These are phyloP conservation scores for Dichotomopilus funicola DNA, from an alignment of 2,329 filamentous ascomycete species.

Conservation along the genomic window DNA sequence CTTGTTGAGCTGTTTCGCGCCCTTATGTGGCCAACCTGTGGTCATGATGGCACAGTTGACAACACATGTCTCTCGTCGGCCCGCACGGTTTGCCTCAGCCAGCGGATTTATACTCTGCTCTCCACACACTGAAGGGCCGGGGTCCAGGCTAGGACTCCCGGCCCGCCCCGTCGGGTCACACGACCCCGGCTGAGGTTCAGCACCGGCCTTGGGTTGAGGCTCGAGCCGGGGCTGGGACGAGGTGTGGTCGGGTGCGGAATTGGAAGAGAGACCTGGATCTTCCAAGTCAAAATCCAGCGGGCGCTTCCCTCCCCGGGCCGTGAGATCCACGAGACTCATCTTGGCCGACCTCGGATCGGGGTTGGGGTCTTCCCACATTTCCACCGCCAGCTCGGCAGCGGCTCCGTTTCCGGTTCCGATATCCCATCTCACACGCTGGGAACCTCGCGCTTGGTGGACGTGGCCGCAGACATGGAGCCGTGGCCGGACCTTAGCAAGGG, in stretches of 20 bases:
- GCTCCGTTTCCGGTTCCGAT: slow-evolving; percentile 32
- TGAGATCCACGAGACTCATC: slow-evolving; percentile 58
- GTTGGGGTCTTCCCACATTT: slow-evolving; percentile 55
- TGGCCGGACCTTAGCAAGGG: slow-evolving; percentile 56
- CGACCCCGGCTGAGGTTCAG: neutral
- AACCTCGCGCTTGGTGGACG: slow-evolving; percentile 62
- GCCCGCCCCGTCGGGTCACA: neutral
- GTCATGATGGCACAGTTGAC: slow-evolving; percentile 74
- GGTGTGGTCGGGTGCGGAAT: too few species aligned
- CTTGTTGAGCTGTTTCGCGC: slow-evolving; percentile 63
- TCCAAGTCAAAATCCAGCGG: slow-evolving; percentile 39
- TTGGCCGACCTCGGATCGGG: slow-evolving; percentile 48
- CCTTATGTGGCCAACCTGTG: slow-evolving; percentile 55
- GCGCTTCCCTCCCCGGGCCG: slow-evolving; percentile 33
- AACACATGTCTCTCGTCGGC: slow-evolving; percentile 63
- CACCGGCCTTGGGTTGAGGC: too few species aligned
- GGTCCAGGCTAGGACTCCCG: too few species aligned
- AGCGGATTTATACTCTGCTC: slow-evolving; percentile 28
- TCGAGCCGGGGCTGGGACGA: too few species aligned
- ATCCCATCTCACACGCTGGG: slow-evolving; percentile 57
- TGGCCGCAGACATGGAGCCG: slow-evolving; percentile 64
- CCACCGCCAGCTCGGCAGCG: slow-evolving; percentile 38
- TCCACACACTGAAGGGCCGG: neutral
- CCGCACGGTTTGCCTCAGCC: slow-evolving; percentile 30
- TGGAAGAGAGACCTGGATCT: too few species aligned